phyloP scores from a whole-genome alignment of 495 filamentous ascomycete species.

The Penicillium fimorum region DNA sequence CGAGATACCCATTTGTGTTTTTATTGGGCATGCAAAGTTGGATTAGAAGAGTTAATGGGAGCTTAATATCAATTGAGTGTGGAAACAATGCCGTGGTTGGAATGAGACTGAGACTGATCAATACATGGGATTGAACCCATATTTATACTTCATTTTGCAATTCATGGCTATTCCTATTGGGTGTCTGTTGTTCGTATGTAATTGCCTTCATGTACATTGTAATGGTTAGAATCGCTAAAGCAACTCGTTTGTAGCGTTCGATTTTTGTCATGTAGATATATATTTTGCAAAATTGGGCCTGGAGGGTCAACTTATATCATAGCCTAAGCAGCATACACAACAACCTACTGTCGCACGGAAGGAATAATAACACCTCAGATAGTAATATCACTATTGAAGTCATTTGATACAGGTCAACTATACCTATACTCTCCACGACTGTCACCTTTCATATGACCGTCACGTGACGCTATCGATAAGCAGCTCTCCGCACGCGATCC shows the following conservation, averaged over 20 bases:
- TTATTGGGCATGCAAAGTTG: background rate
- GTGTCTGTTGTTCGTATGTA: background rate
- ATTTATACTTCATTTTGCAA: background rate
- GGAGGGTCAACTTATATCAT: background rate
- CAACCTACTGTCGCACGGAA: background rate
- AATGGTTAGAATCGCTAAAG: background rate
- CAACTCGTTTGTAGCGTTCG: background rate
- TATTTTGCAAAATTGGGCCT: background rate
- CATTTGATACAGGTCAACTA: background rate
- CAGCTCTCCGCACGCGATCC: slow-evolving; percentile 15
- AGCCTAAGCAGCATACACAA: background rate
- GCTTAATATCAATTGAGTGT: background rate
- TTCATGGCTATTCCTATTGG: background rate
- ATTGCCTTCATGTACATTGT: background rate
- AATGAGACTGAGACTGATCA: background rate
- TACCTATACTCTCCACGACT: background rate
- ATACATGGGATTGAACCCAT: background rate
- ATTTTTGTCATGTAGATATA: background rate
- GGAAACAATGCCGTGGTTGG: background rate
- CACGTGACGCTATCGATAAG: slow-evolving; percentile 31
- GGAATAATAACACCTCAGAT: background rate
- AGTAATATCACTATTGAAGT: background rate
- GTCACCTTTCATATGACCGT: background rate
- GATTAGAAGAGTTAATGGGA: background rate
- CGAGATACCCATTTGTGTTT: slow-evolving; percentile 11